These are phyloP conservation scores for Fomitopsis betulina DNA, from an alignment of 1,284 basidiomycete species.

Conservation along the genomic window DNA sequence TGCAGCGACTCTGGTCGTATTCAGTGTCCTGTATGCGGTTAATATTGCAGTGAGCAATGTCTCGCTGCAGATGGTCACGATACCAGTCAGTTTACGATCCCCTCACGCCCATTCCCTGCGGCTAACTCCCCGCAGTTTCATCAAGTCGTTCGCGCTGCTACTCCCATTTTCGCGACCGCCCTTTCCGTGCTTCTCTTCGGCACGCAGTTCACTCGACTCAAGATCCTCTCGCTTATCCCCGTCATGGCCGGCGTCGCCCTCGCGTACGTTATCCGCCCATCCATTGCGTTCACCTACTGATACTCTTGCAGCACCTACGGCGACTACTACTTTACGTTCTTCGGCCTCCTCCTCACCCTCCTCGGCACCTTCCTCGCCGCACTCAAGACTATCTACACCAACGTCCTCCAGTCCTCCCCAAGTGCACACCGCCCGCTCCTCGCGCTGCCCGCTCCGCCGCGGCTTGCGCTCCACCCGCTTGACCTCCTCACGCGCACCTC, in stretches of 20 bases:
- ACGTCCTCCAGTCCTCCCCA: constrained; percentile 60
- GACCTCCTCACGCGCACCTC: constrained; percentile 83
- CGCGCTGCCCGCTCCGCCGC: constrained; percentile 36
- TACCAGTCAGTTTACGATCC: constrained; percentile 62
- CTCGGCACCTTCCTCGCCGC: constrained; percentile 87
- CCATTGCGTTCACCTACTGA: neutral
- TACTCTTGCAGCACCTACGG: constrained; percentile 68
- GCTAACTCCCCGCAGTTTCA: constrained; percentile 61
- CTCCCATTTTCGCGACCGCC: constrained; percentile 85
- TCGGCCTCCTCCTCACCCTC: constrained; percentile 82
- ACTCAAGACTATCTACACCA: constrained; percentile 87
- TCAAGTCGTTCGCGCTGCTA: constrained; percentile 90
- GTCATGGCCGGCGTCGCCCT: constrained; percentile 90
- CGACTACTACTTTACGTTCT: constrained; percentile 82
- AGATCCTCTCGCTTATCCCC: constrained; percentile 75
- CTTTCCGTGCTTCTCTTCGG: constrained; percentile 62
- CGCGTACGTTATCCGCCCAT: constrained; percentile 56
- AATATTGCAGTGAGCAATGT: constrained; percentile 93
- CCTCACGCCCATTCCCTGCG: neutral
- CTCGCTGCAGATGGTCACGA: constrained; percentile 83
- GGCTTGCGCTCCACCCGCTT: constrained; percentile 70
- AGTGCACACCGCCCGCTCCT: constrained; percentile 10
- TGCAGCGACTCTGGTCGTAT: constrained; percentile 63
- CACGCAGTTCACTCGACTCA: constrained; percentile 46
- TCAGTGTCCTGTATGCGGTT: constrained; percentile 85